Evolutionary conservation across 495 filamentous ascomycete species (phyloP), one percentile per base, ranked within the genome.

Genomic region (Xylaria venustula): DNA sequence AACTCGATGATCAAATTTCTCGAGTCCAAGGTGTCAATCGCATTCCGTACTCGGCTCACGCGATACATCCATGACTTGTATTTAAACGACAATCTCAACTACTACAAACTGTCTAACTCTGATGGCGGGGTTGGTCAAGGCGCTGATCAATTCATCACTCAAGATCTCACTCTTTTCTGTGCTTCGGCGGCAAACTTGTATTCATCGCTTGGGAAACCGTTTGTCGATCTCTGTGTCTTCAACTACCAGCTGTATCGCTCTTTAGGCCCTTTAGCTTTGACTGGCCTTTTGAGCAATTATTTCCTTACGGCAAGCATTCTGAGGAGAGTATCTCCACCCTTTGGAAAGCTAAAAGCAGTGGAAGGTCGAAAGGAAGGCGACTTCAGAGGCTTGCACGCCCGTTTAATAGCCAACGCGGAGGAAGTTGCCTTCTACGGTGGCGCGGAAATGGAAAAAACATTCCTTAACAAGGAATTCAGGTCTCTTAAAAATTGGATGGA

Each of bases 341-440:
- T 99, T 71, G 95, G 93, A 28, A 97, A 94, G 67, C 79, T 99
- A 60, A 97, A 96, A 71, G 95, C 94, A 12, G 90, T 96, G 2
- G 93, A 98, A 76, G 93, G 90, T 26, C 88, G 90, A 45, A 90
- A 88, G 58, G 95, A 99, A 71, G 95, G 95, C 14, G 93, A 97
- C 61, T 98, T 98, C 75, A 83, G 94, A 60, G 87, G 88, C 7
- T 73, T 97, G 3, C 95, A 99, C 74, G 87, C 93, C 11, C 84
- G 95, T 37, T 79, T 99, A 0, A 91, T 99, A 58, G 92, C 93
- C 26, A 99, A 99, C 71, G 93, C 95, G 22, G 95, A 99, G 75
- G 95, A 99, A 70, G 87, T 99, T n/a, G 94, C 95, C 7, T 99
- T 99, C 73, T 99, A 99, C 67, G 91, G 91, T 28, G 95, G 95